Percentiles rank a stretch among this genome's conserved stretches.
phyloP scores from a whole-genome alignment of 73 alveolate species.

The Paramecium caudatum region DNA sequence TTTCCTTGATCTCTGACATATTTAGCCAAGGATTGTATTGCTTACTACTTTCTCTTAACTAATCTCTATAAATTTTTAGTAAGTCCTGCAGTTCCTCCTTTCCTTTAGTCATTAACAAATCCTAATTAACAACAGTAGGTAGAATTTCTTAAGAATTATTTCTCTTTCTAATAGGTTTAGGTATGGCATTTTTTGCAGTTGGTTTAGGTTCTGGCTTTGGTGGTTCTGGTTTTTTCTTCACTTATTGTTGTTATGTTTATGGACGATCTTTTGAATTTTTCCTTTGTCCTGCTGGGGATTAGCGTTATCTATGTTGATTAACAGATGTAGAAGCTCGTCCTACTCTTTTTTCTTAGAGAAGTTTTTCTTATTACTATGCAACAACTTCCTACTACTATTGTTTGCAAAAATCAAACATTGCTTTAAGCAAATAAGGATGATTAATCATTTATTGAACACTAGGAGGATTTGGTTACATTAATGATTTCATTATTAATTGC shows the following conservation, averaged over 20 bases:
- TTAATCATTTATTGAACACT: constrained; percentile 60
- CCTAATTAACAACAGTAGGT: not conserved
- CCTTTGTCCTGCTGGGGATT: not conserved
- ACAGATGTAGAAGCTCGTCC: constrained; percentile 21
- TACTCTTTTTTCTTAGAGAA: constrained; percentile 35
- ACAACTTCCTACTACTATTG: constrained; percentile 18
- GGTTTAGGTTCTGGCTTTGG: not conserved
- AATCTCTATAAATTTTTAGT: constrained; percentile 2
- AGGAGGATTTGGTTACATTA: constrained; percentile 55
- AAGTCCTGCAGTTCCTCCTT: constrained; percentile 30
- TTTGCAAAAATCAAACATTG: constrained; percentile 66
- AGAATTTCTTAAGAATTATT: not conserved
- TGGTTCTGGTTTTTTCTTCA: constrained; percentile 1
- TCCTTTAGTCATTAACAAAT: constrained; percentile 8
- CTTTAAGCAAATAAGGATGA: constrained; percentile 55
- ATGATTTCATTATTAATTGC: not conserved
- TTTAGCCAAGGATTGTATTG: constrained; percentile 60
- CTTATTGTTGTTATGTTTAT: not conserved
- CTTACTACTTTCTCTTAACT: constrained; percentile 26
- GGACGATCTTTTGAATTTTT: constrained; percentile 12
- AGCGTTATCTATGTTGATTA: not conserved
- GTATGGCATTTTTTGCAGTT: not conserved
- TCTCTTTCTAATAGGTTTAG: constrained; percentile 24
- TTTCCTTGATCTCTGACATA: constrained; percentile 61
- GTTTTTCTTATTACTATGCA: constrained; percentile 23